A percentile compares a stretch with the other conserved stretches of the same genome.
phyloP scores from a whole-genome alignment of 331 rosid species.

The Acacia concinna region DNA sequence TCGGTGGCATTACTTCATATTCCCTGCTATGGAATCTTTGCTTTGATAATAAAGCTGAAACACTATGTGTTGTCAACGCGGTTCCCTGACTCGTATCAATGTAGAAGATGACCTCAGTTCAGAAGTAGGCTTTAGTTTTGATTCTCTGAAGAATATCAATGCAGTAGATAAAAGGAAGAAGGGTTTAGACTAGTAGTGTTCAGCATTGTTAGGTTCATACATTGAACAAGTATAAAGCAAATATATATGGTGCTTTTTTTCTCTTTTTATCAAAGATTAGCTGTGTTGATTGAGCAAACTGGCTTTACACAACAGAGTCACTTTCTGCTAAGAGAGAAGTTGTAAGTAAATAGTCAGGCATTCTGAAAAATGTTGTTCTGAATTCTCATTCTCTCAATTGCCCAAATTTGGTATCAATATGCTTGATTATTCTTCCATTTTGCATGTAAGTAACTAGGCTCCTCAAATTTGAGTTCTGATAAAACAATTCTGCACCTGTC shows the following conservation, averaged over 20 bases:
- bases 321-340: neutral
- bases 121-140: slow-evolving; percentile 18
- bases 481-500: neutral
- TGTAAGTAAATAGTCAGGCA: too few species aligned
- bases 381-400: neutral
- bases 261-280: slow-evolving; percentile 17
- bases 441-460: neutral
- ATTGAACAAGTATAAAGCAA: slow-evolving; percentile 19
- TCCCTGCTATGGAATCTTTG: slow-evolving; percentile 92
- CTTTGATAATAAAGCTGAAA: slow-evolving; percentile 81
- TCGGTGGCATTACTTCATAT: slow-evolving; percentile 81
- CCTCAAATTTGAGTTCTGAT: neutral
- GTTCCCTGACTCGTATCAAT: slow-evolving; percentile 60
- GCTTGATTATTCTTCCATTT: neutral
- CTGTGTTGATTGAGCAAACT: slow-evolving; percentile 18
- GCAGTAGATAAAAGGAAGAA: slow-evolving; percentile 3
- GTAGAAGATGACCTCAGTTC: slow-evolving; percentile 44
- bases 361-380: neutral
- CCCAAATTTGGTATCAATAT: neutral
- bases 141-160: slow-evolving; percentile 25
- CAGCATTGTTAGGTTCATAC: slow-evolving; percentile 24
- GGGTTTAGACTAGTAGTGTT: neutral
- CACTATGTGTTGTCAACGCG: slow-evolving; percentile 56
- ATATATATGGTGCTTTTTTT: slow-evolving; percentile 11
- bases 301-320: neutral